Evolutionary conservation across 1,139 yeast species (phyloP), one percentile per base, ranked within the genome.

Genomic region (Geotrichum siamense): DNA sequence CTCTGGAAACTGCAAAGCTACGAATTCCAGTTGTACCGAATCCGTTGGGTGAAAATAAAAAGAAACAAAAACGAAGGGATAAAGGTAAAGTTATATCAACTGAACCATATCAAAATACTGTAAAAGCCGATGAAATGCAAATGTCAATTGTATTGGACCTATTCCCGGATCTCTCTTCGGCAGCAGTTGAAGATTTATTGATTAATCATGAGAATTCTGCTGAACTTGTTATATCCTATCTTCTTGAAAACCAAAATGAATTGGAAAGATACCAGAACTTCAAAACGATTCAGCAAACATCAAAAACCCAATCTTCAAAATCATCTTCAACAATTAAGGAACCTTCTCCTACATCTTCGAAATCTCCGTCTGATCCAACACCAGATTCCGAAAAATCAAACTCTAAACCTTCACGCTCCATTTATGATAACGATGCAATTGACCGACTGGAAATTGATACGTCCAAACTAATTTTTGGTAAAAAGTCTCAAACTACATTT

Each of bases 221-320:
- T 1, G 93, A 83, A 50, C 54, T 60, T 19, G 77, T 77, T 0
- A 80, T 84, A 1, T 70, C 79, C 50, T 58, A 69, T 45, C 55
- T 87, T 16, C 66, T 86, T 29, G 95, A 84, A 51, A 67, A 76
- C 45, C 81, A 84, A 0, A 70, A 64, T 1, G 52, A 68, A 6
- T 60, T 72, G 0, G 56, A 59, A 3, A 39, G 34, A n/a, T 38
- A 29, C 10, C 44, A 27, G 10, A 30, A 28, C 8, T 38, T 60
- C 58, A 53, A 45, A 6, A 51, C 51, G 16, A 6, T n/a, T n/a
- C 22, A n/a, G 10, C 26, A 23, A 33, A 39, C 13, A 34, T 38
- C n/a, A 35, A 38, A 22, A 31, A 38, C 16, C 35, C 35, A 9
- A 27, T 26, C 28, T 38, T 30, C 17, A 26, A 36, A 29, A 8